Conservation (phyloP, 352 stramenopile genomes). For the Pythium monospermum region DNA sequence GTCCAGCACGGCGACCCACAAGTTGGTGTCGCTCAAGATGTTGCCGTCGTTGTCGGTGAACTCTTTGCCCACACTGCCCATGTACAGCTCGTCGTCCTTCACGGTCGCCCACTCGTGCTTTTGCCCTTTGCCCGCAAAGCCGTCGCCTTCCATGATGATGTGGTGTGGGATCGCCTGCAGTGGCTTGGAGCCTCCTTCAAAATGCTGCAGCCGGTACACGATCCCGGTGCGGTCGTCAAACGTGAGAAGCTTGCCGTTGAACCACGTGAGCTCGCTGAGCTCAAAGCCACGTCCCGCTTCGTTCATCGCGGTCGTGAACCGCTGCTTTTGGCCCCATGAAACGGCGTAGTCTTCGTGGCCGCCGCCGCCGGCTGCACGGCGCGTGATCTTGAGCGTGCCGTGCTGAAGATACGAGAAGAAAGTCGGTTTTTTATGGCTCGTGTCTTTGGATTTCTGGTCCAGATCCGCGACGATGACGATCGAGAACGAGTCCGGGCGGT, state of each 20-base stretch:
- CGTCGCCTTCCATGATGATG: constrained; percentile 97
- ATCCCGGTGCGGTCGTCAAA: constrained; percentile 99
- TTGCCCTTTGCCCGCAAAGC: constrained; percentile 95
- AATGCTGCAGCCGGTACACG: constrained; percentile 95
- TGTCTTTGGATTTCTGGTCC: constrained; percentile 91
- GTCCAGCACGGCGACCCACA: constrained; percentile 95
- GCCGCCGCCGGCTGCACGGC: constrained; percentile 26
- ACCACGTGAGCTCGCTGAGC: constrained; percentile 91
- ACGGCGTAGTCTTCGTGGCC: constrained; percentile 53
- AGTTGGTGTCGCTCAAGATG: constrained; percentile 94
- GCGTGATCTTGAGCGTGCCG: constrained; percentile 76
- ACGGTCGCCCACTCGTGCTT: constrained; percentile 99
- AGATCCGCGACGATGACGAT: constrained; percentile 95
- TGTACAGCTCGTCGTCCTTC: constrained; percentile 97
- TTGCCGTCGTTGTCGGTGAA: constrained; percentile 90
- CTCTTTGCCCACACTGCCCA: constrained; percentile 95
- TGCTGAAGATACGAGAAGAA: constrained; percentile 92
- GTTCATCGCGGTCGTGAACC: constrained; percentile 86
- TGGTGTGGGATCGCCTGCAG: constrained; percentile 90
- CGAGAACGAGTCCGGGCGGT: constrained; percentile 59
- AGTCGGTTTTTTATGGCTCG: constrained; percentile 83
- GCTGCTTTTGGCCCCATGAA: constrained; percentile 56
- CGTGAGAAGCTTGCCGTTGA: constrained; percentile 86
- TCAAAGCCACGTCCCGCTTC: constrained; percentile 96
- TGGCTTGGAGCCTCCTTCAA: constrained; percentile 54